These are phyloP conservation scores for Alternaria alternata DNA, from an alignment of 2,329 filamentous ascomycete genomes.

Conservation along the genomic window DNA sequence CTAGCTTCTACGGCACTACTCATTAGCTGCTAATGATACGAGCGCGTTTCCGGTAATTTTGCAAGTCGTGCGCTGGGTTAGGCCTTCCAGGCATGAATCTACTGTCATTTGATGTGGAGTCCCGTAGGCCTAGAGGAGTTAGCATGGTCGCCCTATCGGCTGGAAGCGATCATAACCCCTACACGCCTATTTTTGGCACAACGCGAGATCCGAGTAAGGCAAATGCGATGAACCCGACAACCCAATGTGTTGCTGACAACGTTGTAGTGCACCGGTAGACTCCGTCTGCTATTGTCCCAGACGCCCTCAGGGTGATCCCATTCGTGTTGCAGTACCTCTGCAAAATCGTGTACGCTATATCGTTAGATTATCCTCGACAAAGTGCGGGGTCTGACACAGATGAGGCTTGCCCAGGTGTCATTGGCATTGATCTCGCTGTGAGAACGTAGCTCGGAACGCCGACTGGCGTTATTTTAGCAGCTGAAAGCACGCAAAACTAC, in stretches of 20 bases:
- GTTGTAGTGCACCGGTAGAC: not conserved
- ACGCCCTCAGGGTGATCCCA: too few relatives aligned
- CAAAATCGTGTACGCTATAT: too few relatives aligned
- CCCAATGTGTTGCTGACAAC: not conserved
- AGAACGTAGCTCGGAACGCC: too few relatives aligned
- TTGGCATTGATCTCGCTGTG: not conserved
- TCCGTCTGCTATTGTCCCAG: not conserved
- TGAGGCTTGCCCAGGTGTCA: not conserved
- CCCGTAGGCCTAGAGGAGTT: conserved; percentile 11
- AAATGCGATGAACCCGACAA: not conserved
- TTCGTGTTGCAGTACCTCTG: too few relatives aligned
- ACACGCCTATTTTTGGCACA: conserved; percentile 3
- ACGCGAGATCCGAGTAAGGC: not conserved
- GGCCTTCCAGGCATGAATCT: conserved; percentile 1
- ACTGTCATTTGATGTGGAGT: conserved; percentile 9
- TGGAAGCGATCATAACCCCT: conserved; percentile 3
- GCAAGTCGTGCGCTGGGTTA: not conserved
- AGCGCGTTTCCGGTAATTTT: not conserved
- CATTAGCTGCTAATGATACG: not conserved
- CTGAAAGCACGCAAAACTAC: not conserved
- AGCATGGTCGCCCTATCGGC: conserved; percentile 7
- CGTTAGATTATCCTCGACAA: too few relatives aligned
- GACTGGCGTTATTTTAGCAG: not conserved
- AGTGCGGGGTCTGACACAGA: not conserved
- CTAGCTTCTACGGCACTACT: not conserved